A percentile compares a stretch with the other conserved stretches of the same genome.
phyloP scores from a whole-genome alignment of 257 asterid species.

The Solanum bulbocastanum region DNA sequence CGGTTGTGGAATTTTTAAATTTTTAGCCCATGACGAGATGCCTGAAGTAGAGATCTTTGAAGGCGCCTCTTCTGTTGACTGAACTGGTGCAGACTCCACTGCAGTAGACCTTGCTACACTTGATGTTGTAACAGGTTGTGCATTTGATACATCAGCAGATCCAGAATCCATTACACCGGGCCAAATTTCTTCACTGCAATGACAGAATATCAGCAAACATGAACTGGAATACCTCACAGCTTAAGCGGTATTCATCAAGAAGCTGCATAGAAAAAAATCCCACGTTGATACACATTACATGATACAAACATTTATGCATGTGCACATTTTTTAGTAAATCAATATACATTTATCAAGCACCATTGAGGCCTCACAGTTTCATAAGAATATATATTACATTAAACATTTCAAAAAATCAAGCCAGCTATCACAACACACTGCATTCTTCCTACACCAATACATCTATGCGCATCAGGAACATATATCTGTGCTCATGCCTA shows the following conservation, averaged over 20 bases:
- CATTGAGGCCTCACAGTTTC: neutral
- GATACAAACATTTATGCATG: neutral
- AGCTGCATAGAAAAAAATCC: neutral
- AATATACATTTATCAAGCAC: neutral
- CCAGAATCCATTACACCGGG: slow-evolving; percentile 38
- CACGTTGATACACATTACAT: neutral
- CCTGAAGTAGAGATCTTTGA: slow-evolving; percentile 72
- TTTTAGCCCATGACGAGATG: slow-evolving; percentile 87
- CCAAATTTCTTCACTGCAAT: slow-evolving; percentile 5
- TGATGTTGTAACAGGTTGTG: slow-evolving; percentile 21
- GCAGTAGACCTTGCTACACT: slow-evolving; percentile 22
- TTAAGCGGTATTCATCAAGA: neutral
- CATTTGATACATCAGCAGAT: slow-evolving; percentile 38
- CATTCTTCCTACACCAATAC: neutral
- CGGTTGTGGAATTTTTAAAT: slow-evolving; percentile 76
- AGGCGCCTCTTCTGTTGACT: slow-evolving; percentile 32
- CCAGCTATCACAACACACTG: neutral
- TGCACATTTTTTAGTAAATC: neutral
- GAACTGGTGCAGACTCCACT: slow-evolving; percentile 30
- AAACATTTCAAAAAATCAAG: neutral
- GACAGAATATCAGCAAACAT: neutral
- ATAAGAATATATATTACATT: neutral
- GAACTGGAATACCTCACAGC: neutral
- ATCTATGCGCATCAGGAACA: neutral
- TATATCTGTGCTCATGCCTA: neutral